A percentile compares a stretch with the other conserved stretches of the same genome.
These are phyloP conservation scores for Actinidia arguta DNA, from an alignment of 179 eudicot species.

Conservation along the genomic window DNA sequence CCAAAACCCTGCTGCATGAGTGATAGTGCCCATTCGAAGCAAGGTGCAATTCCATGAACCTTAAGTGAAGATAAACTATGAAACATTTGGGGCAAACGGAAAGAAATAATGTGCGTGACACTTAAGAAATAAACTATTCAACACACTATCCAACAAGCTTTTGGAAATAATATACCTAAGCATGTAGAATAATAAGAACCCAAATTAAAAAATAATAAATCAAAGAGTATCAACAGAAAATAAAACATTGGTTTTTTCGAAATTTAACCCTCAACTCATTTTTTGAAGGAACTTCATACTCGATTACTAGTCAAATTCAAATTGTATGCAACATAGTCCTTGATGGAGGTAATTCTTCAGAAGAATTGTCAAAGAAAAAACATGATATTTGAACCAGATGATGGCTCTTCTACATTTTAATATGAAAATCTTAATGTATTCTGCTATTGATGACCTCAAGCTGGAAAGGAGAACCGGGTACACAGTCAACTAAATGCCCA, in stretches of 20 bases:
- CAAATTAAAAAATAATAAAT: neutral
- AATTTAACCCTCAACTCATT: neutral
- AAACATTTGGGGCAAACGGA: neutral
- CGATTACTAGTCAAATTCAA: neutral
- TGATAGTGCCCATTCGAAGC: slow-evolving; percentile 2
- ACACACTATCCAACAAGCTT: neutral
- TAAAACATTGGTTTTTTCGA: neutral
- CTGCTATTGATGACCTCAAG: neutral
- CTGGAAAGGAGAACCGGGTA: neutral
- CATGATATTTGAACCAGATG: too few relatives aligned
- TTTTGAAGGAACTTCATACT: neutral
- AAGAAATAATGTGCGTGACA: neutral
- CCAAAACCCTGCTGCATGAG: neutral
- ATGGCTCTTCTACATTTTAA: neutral
- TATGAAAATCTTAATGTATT: neutral
- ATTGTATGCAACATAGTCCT: neutral
- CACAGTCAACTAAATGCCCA: too few relatives aligned
- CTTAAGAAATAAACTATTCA: neutral
- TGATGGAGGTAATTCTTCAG: neutral
- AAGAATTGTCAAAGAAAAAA: neutral
- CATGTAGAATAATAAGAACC: neutral
- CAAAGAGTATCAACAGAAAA: neutral
- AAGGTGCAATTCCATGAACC: slow-evolving; percentile 2
- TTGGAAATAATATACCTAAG: too few relatives aligned
- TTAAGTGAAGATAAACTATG: neutral